phyloP scores from a whole-genome alignment of 163 green algal genomes.

The Scenedesmus sp. region DNA sequence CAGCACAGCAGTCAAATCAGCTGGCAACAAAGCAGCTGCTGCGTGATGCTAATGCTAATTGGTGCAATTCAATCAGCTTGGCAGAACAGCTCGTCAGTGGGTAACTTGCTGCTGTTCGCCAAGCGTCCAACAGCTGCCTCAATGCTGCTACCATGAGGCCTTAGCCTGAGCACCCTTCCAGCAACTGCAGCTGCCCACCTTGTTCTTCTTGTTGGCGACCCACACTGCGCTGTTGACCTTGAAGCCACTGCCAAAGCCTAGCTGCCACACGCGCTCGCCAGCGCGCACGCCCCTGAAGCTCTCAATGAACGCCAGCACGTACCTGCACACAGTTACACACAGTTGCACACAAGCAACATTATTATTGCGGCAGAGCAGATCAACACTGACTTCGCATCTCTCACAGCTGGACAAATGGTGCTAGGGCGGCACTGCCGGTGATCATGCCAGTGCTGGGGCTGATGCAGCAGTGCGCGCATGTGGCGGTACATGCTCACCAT shows the following conservation, averaged over 20 bases:
- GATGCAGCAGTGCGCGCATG: too few relatives aligned
- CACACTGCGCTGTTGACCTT: constrained; percentile 94
- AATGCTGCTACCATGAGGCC: neutral
- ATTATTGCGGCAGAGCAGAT: neutral
- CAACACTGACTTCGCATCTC: neutral
- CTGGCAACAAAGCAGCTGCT: too few relatives aligned
- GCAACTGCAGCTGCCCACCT: neutral
- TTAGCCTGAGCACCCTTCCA: neutral
- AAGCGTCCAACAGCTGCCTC: neutral
- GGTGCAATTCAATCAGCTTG: too few relatives aligned
- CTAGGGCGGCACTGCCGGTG: constrained; percentile 15
- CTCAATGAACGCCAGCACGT: constrained; percentile 92
- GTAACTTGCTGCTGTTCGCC: neutral
- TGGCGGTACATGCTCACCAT: neutral
- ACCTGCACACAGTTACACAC: constrained; percentile 58
- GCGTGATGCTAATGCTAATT: too few relatives aligned
- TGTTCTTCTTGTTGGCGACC: constrained; percentile 63
- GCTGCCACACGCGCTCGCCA: constrained; percentile 88
- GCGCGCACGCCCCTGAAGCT: constrained; percentile 29
- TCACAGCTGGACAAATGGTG: constrained; percentile 70
- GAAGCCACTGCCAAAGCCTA: constrained; percentile 93
- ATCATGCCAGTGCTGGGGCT: constrained; percentile 56
- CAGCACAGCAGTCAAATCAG: neutral
- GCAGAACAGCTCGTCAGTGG: too few relatives aligned
- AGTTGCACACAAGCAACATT: neutral